phyloP scores from a whole-genome alignment of 805 yeast species.

The Hanseniaspora singularis region DNA sequence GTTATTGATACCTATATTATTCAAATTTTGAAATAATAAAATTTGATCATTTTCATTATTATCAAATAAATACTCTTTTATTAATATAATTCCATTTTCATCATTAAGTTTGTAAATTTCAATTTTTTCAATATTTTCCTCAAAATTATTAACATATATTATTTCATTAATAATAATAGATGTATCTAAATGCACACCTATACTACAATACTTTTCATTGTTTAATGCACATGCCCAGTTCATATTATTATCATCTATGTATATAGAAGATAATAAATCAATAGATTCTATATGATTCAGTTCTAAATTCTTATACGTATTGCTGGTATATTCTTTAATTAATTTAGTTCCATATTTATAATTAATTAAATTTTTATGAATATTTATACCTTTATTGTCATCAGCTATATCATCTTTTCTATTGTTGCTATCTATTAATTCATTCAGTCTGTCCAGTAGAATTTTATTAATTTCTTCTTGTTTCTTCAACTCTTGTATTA shows the following conservation, averaged over 20 bases:
- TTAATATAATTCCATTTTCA: not conserved
- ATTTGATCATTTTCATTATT: too few relatives aligned
- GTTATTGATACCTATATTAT: too few relatives aligned
- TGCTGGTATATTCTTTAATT: conserved; percentile 2
- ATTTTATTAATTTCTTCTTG: too few relatives aligned
- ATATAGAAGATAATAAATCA: not conserved
- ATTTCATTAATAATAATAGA: not conserved
- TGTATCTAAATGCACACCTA: not conserved
- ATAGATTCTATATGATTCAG: not conserved
- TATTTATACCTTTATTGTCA: too few relatives aligned
- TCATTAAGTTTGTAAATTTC: not conserved
- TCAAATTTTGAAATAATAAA: too few relatives aligned
- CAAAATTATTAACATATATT: not conserved
- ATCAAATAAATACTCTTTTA: not conserved
- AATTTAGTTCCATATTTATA: conserved; percentile 7
- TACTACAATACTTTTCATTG: not conserved
- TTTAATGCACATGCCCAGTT: not conserved
- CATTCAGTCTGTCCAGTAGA: too few relatives aligned
- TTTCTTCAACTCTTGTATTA: too few relatives aligned
- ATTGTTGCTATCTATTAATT: too few relatives aligned
- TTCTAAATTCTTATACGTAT: not conserved
- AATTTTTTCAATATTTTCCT: not conserved
- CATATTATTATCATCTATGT: not conserved
- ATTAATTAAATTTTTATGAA: conserved; percentile 5
- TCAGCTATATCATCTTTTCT: too few relatives aligned